These are phyloP conservation scores for Ceratocystis cubensis DNA, from an alignment of 2,329 filamentous ascomycete genomes.

Conservation along the genomic window DNA sequence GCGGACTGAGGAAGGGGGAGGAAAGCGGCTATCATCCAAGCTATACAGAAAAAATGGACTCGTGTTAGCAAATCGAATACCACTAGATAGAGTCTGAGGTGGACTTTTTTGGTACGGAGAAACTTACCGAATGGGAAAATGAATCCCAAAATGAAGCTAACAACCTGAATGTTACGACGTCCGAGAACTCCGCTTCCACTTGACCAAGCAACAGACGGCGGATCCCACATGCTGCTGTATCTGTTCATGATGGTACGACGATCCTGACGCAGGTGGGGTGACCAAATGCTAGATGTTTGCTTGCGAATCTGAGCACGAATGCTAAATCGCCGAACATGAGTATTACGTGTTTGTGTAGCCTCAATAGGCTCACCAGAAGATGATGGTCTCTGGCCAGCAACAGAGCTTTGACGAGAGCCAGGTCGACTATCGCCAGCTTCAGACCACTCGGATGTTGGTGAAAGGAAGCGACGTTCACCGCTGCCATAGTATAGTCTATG, in stretches of 20 bases:
- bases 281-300: conserved; percentile 54
- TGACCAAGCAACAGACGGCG: conserved; percentile 56
- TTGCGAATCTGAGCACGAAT: conserved; percentile 27
- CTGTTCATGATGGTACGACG: conserved; percentile 36
- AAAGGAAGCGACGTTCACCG: conserved; percentile 45
- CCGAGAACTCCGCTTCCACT: conserved; percentile 48
- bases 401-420: conserved; percentile 35
- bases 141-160: conserved; percentile 65
- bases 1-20: conserved; percentile 55
- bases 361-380: conserved; percentile 17
- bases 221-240: conserved; percentile 48
- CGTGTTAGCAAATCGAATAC: conserved; percentile 24
- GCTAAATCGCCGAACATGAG: conserved; percentile 11
- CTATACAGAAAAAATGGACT: conserved; percentile 29
- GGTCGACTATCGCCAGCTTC: conserved; percentile 38
- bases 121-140: conserved; percentile 57
- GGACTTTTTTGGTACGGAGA: conserved; percentile 7
- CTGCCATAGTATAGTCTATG: conserved; percentile 56
- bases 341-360: neutral
- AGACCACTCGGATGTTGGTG: conserved; percentile 36
- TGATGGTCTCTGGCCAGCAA: conserved; percentile 35
- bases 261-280: conserved; percentile 57
- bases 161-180: conserved; percentile 59
- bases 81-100: conserved; percentile 8
- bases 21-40: conserved; percentile 69